phyloP scores from a whole-genome alignment of 2,329 filamentous ascomycete species.

The Monilinia laxa region DNA sequence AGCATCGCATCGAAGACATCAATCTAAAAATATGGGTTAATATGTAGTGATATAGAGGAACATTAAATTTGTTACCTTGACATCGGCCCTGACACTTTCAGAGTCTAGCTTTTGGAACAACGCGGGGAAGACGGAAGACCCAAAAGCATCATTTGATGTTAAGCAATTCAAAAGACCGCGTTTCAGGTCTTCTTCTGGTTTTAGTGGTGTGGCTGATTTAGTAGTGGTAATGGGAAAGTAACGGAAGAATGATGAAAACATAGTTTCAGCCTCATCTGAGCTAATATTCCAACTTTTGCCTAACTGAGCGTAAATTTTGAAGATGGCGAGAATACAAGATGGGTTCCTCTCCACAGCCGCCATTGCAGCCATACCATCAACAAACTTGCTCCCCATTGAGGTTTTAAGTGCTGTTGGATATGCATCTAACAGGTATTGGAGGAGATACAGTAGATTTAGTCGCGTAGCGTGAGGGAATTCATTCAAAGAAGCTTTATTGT shows the following conservation, averaged over 20 bases:
- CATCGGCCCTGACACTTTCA: constrained; percentile 34
- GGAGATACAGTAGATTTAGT: constrained; percentile 30
- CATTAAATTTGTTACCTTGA: constrained; percentile 34
- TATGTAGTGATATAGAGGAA: background rate
- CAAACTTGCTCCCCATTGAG: constrained; percentile 28
- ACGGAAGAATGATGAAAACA: constrained; percentile 36
- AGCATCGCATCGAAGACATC: constrained; percentile 34
- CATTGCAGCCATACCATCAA: constrained; percentile 33
- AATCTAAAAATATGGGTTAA: constrained; percentile 32
- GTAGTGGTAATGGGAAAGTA: constrained; percentile 38
- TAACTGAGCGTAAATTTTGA: constrained; percentile 33
- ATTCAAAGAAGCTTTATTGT: constrained; percentile 13
- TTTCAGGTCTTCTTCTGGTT: constrained; percentile 30
- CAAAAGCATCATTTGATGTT: constrained; percentile 34
- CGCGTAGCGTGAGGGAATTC: constrained; percentile 31
- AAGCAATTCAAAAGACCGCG: constrained; percentile 35
- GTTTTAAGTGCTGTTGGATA: constrained; percentile 27
- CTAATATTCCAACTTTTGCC: constrained; percentile 30
- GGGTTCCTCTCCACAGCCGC: constrained; percentile 37
- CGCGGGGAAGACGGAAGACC: constrained; percentile 31
- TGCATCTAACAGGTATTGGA: constrained; percentile 29
- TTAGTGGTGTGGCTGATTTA: constrained; percentile 21
- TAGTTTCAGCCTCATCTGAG: constrained; percentile 23
- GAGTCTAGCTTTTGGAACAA: constrained; percentile 35
- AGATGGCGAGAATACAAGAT: constrained; percentile 33